These are phyloP conservation scores for Annulohypoxylon bovei DNA, from an alignment of 495 filamentous ascomycete species.

Conservation along the genomic window DNA sequence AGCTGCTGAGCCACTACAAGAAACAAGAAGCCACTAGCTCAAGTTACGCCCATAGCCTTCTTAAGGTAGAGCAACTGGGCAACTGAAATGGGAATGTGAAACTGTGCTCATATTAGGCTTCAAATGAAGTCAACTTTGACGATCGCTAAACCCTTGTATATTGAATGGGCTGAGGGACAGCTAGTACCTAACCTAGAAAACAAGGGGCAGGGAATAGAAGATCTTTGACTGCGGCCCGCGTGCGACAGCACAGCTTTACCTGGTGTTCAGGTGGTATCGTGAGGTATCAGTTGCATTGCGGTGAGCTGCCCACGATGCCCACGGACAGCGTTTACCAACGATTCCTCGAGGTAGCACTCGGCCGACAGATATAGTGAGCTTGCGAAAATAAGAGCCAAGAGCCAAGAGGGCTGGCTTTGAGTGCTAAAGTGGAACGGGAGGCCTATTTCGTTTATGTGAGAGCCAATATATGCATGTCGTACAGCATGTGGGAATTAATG, in stretches of 20 bases:
- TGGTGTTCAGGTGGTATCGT: constrained; percentile 35
- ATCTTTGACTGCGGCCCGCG: constrained; percentile 2
- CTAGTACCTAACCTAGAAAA: neutral
- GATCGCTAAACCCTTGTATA: neutral
- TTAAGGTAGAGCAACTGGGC: neutral
- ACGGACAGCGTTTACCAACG: constrained; percentile 2
- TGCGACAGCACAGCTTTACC: constrained; percentile 22
- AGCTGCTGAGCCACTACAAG: neutral
- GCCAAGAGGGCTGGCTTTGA: no score
- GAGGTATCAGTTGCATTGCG: constrained; percentile 21
- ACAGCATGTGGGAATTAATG: constrained; percentile 28
- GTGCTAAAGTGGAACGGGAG: constrained; percentile 29
- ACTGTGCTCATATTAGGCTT: constrained; percentile 2
- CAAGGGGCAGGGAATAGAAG: constrained; percentile 9
- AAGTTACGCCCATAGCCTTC: neutral
- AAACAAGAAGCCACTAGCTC: constrained; percentile 15
- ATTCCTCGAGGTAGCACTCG: constrained; percentile 22
- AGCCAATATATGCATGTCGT: constrained; percentile 21
- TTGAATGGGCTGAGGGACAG: neutral
- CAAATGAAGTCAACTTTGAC: constrained; percentile 15
- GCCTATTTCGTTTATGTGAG: constrained; percentile 14
- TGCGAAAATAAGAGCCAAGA: neutral
- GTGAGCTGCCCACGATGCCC: constrained; percentile 15
- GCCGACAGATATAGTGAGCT: constrained; percentile 9
- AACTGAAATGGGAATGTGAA: neutral